phyloP scores from a whole-genome alignment of 2,329 filamentous ascomycete genomes.

The Pseudogymnoascus sp. region DNA sequence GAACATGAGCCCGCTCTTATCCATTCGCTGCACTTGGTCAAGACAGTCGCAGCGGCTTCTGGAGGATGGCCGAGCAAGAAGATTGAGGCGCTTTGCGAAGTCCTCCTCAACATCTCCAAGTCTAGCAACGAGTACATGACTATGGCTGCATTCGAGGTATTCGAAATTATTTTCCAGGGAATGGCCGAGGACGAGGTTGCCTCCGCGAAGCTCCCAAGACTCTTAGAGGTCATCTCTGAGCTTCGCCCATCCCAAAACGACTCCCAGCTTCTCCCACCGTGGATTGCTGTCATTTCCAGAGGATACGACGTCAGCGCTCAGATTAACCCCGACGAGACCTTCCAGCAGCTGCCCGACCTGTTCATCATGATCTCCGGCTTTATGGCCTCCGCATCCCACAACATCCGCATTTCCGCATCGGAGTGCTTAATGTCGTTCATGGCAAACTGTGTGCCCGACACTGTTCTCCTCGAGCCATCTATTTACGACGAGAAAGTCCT shows the following conservation, averaged over 20 bases:
- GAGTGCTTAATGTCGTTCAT: constrained; percentile 93
- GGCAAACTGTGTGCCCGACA: constrained; percentile 78
- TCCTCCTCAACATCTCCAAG: constrained; percentile 79
- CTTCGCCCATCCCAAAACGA: constrained; percentile 88
- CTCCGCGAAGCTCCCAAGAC: constrained; percentile 78
- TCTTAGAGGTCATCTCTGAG: constrained; percentile 88
- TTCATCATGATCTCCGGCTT: constrained; percentile 76
- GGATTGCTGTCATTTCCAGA: constrained; percentile 91
- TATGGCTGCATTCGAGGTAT: constrained; percentile 93
- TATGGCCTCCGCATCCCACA: constrained; percentile 78
- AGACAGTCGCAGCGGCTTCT: constrained; percentile 77
- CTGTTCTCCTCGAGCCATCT: constrained; percentile 78
- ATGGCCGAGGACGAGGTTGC: constrained; percentile 82
- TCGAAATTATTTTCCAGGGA: constrained; percentile 90
- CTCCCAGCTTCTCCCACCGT: constrained; percentile 87
- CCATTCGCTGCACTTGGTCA: constrained; percentile 85
- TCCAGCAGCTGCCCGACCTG: constrained; percentile 78
- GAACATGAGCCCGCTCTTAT: constrained; percentile 77
- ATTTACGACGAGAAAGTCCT: constrained; percentile 87
- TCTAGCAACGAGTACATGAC: constrained; percentile 93
- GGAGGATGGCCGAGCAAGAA: constrained; percentile 96
- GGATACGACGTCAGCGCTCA: constrained; percentile 92
- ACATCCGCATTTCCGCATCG: constrained; percentile 88
- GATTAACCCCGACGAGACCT: constrained; percentile 82
- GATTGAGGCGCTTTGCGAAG: constrained; percentile 84